Evolutionary conservation across 495 filamentous ascomycete species (phyloP), one percentile per base, ranked within the genome.

Genomic region (Penicillium coprophilum): DNA sequence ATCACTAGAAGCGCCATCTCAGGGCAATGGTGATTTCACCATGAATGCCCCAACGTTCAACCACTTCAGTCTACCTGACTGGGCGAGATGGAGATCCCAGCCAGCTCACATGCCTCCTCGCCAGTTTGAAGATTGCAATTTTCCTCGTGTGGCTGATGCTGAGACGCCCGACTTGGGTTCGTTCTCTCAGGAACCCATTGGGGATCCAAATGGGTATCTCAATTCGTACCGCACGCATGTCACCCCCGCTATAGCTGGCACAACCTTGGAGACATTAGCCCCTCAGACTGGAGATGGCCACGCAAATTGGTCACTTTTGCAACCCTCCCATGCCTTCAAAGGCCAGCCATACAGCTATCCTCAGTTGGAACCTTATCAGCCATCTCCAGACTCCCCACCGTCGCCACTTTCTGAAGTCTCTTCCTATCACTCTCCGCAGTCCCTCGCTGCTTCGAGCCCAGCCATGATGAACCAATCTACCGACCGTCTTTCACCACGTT

Each of bases 61-160:
- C 55, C 61, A 60, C 46, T 61, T 27, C 50, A 52, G n/a, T 15
- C 1, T 52, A 38, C 56, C 59, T 10, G 59, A 60, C 48, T 71
- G 69, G 70, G 21, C 63, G 49, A 62, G 56, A 44, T 70, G 57
- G 48, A 59, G 55, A 59, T 71, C 66, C 31, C 58, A 47, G 30
- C 59, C 60, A 12, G 58, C 56, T 56, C 44, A 49, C 31, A 61
- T 64, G 57, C 50, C 63, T 36, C 23, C 65, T 27, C 55, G 46
- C 55, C 67, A 67, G 15, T 53, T 63, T 27, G 46, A 57, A 50
- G 56, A 56, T 10, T 47, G 43, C 44, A 54, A 24, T 44, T 40
- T 53, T 41, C 53, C 32, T n/a, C 43, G 23, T 50, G 17, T 23
- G 4, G 12, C 21, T 38, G 47, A 36, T 39, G 12, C 9, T n/a